Base-by-base conservation (phyloP, 495 filamentous ascomycete species). In the Aspergillus sclerotioniger region DNA sequence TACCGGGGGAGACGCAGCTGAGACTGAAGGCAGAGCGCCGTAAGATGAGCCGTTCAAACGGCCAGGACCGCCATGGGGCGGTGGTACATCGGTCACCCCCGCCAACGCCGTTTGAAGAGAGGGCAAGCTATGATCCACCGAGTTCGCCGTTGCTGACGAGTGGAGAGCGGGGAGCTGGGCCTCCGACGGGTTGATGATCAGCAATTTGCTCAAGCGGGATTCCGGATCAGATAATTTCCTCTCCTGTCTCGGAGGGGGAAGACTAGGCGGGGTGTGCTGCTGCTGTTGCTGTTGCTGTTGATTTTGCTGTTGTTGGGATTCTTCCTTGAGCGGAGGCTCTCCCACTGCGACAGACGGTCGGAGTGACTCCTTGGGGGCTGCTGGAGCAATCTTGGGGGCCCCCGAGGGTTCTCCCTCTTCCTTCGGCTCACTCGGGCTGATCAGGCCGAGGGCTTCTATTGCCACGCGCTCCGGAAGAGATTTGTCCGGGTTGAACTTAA, bases 41-140 rank as follows among this genome's bases (percentile, higher is more conserved):
- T 64, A 53, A 55, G 72, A 53, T 13, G 54, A 45, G 16, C 57
- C 64, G 58, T 67, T 69, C 55, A 64, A 55, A 39, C 63, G 59
- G 6, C 56, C 25, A 3, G 63, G 25, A 37, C 60, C 59, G 9
- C 58, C 62, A 20, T 63, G 68, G 12, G 62, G 57, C 6, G 66
- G 57, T 9, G 66, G 61, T 12, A 58, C 59, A 32, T 57, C 59
- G 15, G 62, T 54, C 10, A 71, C 54, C 6, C 49, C 64, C n/a
- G 69, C 68, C 8, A 81, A 63, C 21, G 74, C 67, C n/a, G 72
- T 71, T 5, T 70, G 67, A 25, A 82, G 67, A 0, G 80, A 74
- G 1, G 79, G 80, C 10, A 82, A 65, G 35, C 57, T 76, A 47
- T 67, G 68, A 1, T 80, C 77, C 3, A 77, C 73, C 4, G 79